Conservation (phyloP, 768 basidiomycete species). For the Boletus sp. region DNA sequence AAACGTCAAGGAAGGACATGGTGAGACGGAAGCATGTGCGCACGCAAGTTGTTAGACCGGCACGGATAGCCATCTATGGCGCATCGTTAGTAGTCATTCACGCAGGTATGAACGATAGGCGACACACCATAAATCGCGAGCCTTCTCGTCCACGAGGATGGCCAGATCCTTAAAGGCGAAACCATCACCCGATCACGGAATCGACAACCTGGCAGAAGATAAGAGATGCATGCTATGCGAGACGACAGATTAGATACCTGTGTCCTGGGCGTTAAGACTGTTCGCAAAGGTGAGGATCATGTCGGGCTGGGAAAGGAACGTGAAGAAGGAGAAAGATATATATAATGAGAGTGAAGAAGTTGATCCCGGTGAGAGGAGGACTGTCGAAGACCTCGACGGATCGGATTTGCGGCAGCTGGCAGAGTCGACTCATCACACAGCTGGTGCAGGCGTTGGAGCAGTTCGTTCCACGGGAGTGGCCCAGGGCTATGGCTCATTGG, state of each 20-base stretch:
- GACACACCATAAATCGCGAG: constrained; percentile 54
- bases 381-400: constrained; percentile 5
- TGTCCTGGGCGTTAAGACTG: constrained; percentile 43
- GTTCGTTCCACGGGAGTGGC: too few species aligned
- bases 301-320: constrained; percentile 19
- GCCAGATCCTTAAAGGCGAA: constrained; percentile 71
- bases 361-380: constrained; percentile 1
- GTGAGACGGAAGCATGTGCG: constrained; percentile 21
- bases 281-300: constrained; percentile 42
- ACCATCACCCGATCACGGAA: constrained; percentile 58
- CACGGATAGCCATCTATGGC: constrained; percentile 69
- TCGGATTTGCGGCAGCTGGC: too few species aligned
- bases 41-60: constrained; percentile 81
- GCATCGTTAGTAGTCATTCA: constrained; percentile 5
- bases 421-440: too few species aligned
- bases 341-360: constrained; percentile 20
- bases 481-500: too few species aligned
- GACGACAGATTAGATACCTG: constrained; percentile 11
- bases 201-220: constrained; percentile 35
- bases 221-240: not conserved
- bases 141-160: constrained; percentile 60
- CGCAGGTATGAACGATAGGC: constrained; percentile 11
- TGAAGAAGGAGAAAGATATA: constrained; percentile 17
- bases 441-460: too few species aligned
- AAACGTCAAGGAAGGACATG: constrained; percentile 2